Percentiles rank a stretch among this genome's conserved stretches.
Evolutionary conservation across 139 green algal species (phyloP).

Genomic region (Closterium sp.): DNA sequence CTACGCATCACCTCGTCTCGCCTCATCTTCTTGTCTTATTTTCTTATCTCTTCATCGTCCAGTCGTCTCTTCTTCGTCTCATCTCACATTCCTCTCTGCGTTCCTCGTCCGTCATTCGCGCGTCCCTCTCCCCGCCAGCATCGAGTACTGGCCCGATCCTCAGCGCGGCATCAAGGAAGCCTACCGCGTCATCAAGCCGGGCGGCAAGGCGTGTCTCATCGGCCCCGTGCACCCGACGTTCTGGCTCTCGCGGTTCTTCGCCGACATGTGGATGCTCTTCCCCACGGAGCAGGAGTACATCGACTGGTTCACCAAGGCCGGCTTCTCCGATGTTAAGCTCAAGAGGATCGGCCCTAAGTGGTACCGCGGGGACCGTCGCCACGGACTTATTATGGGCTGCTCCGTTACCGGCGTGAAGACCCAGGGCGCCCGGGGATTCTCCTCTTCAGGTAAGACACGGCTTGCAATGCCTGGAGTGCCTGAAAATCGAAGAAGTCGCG

Average conservation of each 20-base stretch:
- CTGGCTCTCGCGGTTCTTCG: slow-evolving; percentile 78
- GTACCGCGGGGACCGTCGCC: slow-evolving; percentile 88
- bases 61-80: background rate
- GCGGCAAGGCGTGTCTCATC: slow-evolving; percentile 88
- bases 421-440: slow-evolving; percentile 55
- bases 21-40: too few species aligned
- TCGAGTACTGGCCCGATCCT: slow-evolving; percentile 92
- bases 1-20: too few species aligned
- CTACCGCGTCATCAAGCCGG: slow-evolving; percentile 89
- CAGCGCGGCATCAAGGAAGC: slow-evolving; percentile 80
- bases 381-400: slow-evolving; percentile 97
- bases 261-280: slow-evolving; percentile 96
- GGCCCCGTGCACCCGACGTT: slow-evolving; percentile 89
- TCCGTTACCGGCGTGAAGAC: slow-evolving; percentile 86
- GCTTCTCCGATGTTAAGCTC: slow-evolving; percentile 87
- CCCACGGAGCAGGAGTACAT: slow-evolving; percentile 94
- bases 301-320: slow-evolving; percentile 89
- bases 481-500: too few species aligned
- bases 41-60: background rate
- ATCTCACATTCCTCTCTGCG: background rate
- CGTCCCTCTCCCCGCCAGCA: slow-evolving; percentile 24
- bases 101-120: background rate
- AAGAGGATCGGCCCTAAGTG: slow-evolving; percentile 90
- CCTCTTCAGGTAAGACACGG: slow-evolving; percentile 27
- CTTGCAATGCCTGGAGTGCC: background rate